Evolutionary conservation across 768 basidiomycete species (phyloP), one percentile per base, ranked within the genome.

Genomic region (Russula abietina): DNA sequence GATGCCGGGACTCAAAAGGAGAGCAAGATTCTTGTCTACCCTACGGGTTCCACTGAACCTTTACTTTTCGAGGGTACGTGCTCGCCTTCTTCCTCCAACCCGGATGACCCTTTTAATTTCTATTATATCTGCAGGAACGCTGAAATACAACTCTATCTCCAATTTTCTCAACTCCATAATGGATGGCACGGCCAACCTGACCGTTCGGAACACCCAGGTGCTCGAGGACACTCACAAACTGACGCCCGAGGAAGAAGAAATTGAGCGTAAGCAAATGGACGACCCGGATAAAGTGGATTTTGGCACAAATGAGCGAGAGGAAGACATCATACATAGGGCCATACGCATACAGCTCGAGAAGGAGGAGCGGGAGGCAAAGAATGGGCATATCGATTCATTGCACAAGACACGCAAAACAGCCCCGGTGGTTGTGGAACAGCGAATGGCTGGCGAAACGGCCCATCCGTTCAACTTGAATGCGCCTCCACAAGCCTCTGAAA

Each of bases 21-120:
- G 39, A 77, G 85, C 17, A 89, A 90, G 64, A 83, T 94, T 24
- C 74, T 94, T 24, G 70, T 91, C 22, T 94, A 89, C 73, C 81
- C 83, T 9, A 74, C 79, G 3, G 87, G 83, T 11, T 84, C 83
- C 11, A 79, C 73, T 5, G 78, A 78, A 2, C 79, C 83, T 4
- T 72, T 85, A 28, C 78, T 79, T 59, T 95, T 89, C 69, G 78
- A 89, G 71, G 92, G 92, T 89, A 56, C 48, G 73, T 24, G 14
- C 33, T 38, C 19, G 5, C 33, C 5, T 52, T 59, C 3, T 46
- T 3, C n/a, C 32, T 26, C 46, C 38, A 50, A 38, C 55, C 30
- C n/a, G 39, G 28, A 38, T 26, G 19, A n/a, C 48, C 22, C 7
- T 9, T 46, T 30, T 22, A 16, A 38, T 48, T 28, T 24, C 57